Evolutionary conservation across 495 filamentous ascomycete genomes (phyloP), one percentile per base, ranked within the genome.

Genomic region (Cairneyella variabilis): DNA sequence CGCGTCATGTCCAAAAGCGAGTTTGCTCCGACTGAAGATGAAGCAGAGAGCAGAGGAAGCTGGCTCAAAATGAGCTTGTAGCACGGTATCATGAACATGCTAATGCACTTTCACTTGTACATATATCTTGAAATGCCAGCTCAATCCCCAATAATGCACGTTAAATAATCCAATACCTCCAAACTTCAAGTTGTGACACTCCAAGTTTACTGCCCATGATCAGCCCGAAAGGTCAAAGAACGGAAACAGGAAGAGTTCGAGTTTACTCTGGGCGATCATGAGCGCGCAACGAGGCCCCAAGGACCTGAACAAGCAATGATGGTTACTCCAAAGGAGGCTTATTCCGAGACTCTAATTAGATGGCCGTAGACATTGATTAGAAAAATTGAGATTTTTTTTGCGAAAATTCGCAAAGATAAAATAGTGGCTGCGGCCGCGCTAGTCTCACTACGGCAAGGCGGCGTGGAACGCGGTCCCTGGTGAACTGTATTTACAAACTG

Each of bases 301-400:
- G 81, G 86, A 87, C 82, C 90, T 95, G 89, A 87, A 89, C 83
- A 91, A 91, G 90, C 81, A 97, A 77, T 87, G 90, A 93, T 69
- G 64, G 58, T 27, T 72, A 71, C 67, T 71, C 64, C 63, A 38
- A 37, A 54, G 62, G 54, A 71, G 66, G 81, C 89, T 84, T 88
- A 83, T 83, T 85, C 89, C 93, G 93, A 95, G 93, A 98, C 93
- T 98, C 93, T 98, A 98, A 92, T 90, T 89, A 89, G 80, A 83
- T 88, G 85, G 91, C 93, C 86, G 72, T 77, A 79, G 85, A 93
- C 86, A 95, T 92, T 89, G 73, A 69, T 49, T 58, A 50, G 44
- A 76, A 76, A 71, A 80, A 79, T 74, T 77, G 71, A 69, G 71
- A 69, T 9, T 30, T 28, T 11, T 46, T 46, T n/a, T n/a, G n/a